Evolutionary conservation across 75 land plant species (phyloP).

Genomic region (Pinus albicaulis): DNA sequence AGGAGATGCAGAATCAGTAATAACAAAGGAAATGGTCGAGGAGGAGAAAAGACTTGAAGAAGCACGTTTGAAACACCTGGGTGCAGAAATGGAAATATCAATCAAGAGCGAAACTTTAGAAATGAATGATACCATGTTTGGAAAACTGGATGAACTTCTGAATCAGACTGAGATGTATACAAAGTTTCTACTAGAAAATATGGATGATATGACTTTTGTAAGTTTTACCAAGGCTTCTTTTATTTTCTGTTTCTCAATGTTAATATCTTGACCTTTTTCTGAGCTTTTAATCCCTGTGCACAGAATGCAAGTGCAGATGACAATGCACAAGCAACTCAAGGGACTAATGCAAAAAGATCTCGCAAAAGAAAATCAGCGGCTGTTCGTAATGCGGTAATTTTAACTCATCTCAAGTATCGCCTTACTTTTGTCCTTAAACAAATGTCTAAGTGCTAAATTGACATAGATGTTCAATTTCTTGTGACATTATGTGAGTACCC

Average conservation of each 20-base stretch:
- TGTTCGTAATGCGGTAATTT: conserved; percentile 9
- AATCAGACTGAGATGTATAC: conserved; percentile 36
- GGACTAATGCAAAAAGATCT: neutral
- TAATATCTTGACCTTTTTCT: neutral
- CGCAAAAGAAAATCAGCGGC: conserved; percentile 9
- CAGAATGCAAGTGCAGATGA: conserved; percentile 14
- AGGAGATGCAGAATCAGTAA: neutral
- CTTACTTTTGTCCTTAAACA: too few species aligned
- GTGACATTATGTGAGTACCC: too few species aligned
- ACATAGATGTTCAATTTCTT: too few species aligned
- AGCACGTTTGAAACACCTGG: neutral
- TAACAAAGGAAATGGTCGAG: conserved; percentile 43
- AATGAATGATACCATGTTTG: conserved; percentile 9
- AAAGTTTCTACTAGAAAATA: conserved; percentile 37
- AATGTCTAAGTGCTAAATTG: too few species aligned
- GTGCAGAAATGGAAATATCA: neutral
- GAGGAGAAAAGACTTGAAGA: conserved; percentile 32
- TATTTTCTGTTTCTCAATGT: neutral
- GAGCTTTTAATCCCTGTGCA: neutral
- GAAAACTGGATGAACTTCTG: conserved; percentile 39
- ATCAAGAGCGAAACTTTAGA: neutral
- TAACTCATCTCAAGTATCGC: neutral
- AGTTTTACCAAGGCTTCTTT: conserved; percentile 6
- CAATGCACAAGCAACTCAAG: conserved; percentile 4
- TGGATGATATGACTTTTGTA: conserved; percentile 38